Evolutionary conservation across 2,329 filamentous ascomycete genomes (phyloP), one percentile per base, ranked within the genome.

Genomic region (Fusarium staphyleae): DNA sequence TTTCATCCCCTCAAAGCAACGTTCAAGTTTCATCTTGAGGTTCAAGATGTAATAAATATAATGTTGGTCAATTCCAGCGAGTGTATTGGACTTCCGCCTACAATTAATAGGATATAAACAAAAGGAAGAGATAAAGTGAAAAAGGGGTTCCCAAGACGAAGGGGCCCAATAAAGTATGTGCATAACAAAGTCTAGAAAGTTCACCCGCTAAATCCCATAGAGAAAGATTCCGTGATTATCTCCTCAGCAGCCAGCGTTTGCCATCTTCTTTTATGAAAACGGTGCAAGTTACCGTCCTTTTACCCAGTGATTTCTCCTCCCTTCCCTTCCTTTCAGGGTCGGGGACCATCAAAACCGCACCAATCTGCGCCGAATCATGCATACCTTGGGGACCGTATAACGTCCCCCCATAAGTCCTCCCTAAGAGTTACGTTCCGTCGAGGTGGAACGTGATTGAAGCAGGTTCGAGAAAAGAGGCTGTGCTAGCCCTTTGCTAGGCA

Each of bases 331-430:
- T 55, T 60, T 57, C 49, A 54, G 41, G 52, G 49, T 60, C 54
- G 42, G 56, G 60, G 52, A n/a, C 53, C 56, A 48, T 52, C 60
- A 56, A 59, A 66, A 45, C 54, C 57, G 42, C 59, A 61, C 59
- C 52, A 36, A 36, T 56, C 58, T 70, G 50, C 67, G 67, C 68
- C 68, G 54, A 66, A 43, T 61, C 60, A 70, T 70, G 68, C 68
- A 69, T 43, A 50, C 22, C 43, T 48, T 60, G 53, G 53, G 58
- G 52, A 45, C 24, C 30, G 48, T 59, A 36, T 41, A 55, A 48
- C 42, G 42, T 45, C 52, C 55, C 19, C 57, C 62, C 43, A 44
- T 30, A 52, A 52, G 39, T 54, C 55, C 51, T 55, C 62, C 66
- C 66, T 62, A 62, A 39, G 66, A 33, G 42, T 52, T 52, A 33